Percentiles rank a stretch among this genome's conserved stretches.
Evolutionary conservation across 257 asterid genomes (phyloP).

Genomic region (Asclepias syriaca): DNA sequence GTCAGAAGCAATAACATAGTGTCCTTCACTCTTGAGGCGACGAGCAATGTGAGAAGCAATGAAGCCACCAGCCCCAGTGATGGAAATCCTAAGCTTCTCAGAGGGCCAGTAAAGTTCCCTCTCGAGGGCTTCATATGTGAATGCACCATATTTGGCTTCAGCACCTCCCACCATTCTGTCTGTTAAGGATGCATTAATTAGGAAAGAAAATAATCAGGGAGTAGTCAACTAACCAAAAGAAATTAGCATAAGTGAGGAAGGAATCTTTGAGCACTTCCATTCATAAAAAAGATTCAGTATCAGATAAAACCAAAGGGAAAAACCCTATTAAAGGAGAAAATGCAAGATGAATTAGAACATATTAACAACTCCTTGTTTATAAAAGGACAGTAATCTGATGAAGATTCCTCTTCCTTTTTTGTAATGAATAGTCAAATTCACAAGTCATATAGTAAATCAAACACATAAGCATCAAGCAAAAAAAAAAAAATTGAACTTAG

Average conservation of each 20-base stretch:
- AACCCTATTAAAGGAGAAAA: no score
- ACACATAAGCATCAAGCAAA: background rate
- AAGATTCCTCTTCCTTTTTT: background rate
- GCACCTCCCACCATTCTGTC: conserved; percentile 78
- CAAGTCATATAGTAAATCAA: background rate
- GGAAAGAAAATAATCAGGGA: background rate
- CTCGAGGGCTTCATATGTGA: conserved; percentile 74
- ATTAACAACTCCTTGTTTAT: background rate
- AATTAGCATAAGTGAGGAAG: background rate
- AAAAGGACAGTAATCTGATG: background rate
- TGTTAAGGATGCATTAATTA: conserved; percentile 10
- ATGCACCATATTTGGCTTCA: conserved; percentile 51
- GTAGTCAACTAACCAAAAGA: background rate
- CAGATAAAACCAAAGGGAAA: background rate
- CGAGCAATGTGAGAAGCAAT: conserved; percentile 91
- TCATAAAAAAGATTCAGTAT: background rate
- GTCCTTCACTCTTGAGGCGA: conserved; percentile 89
- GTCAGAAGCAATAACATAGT: conserved; percentile 80
- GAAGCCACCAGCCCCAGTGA: conserved; percentile 89
- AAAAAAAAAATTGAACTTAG: background rate
- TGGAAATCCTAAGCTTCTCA: conserved; percentile 69
- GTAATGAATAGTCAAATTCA: background rate
- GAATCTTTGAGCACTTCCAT: background rate
- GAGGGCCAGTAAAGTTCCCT: conserved; percentile 88
- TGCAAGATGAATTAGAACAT: background rate